Conservation (phyloP, 1,284 basidiomycete species). For the Moniliophthora roreri region DNA sequence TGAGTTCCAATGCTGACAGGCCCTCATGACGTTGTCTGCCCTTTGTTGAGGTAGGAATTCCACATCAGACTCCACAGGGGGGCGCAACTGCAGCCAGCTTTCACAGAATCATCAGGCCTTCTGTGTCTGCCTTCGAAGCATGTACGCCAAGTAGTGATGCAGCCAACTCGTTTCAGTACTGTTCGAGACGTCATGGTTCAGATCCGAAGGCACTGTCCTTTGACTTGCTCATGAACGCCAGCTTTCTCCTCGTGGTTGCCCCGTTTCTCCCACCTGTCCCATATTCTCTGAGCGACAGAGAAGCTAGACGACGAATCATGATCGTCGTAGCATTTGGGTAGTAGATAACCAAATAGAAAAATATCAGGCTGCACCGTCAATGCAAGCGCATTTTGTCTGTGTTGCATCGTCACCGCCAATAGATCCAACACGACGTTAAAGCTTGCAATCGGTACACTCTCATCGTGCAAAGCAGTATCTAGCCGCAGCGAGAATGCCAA, state of each 20-base stretch:
- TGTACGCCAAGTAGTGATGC: slow-evolving; percentile 74
- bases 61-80: slow-evolving; percentile 71
- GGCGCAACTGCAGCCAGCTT: slow-evolving; percentile 81
- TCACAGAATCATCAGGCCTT: slow-evolving; percentile 71
- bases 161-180: slow-evolving; percentile 89
- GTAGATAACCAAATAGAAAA: slow-evolving; percentile 47
- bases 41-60: slow-evolving; percentile 88
- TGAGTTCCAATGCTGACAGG: slow-evolving; percentile 82
- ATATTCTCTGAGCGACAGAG: slow-evolving; percentile 31
- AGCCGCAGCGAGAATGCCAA: slow-evolving; percentile 37
- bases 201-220: slow-evolving; percentile 51
- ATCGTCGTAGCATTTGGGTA: slow-evolving; percentile 34
- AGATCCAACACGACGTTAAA: slow-evolving; percentile 37
- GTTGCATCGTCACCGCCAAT: slow-evolving; percentile 30
- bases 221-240: slow-evolving; percentile 34
- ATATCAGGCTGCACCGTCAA: slow-evolving; percentile 36
- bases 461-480: slow-evolving; percentile 33
- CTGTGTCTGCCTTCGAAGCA: slow-evolving; percentile 58
- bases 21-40: slow-evolving; percentile 88
- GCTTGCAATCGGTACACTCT: slow-evolving; percentile 16
- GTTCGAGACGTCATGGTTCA: slow-evolving; percentile 74
- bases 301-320: slow-evolving; percentile 21
- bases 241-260: slow-evolving; percentile 21
- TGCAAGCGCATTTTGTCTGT: slow-evolving; percentile 10
- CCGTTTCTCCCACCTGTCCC: slow-evolving; percentile 35